phyloP scores from a whole-genome alignment of 495 filamentous ascomycete genomes.

The Aspergillus leporis region DNA sequence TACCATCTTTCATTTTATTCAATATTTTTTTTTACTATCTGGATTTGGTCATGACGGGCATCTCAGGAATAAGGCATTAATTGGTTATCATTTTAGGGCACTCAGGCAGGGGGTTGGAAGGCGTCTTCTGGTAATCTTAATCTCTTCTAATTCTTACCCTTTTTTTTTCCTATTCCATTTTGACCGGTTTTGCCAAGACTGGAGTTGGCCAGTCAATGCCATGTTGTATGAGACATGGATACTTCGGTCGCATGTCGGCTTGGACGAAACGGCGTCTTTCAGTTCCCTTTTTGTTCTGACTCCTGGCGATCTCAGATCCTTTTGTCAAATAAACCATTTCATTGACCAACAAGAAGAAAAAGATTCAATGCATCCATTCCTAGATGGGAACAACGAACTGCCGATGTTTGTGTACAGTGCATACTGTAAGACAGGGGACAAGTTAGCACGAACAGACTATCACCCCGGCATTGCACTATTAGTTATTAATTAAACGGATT shows the following conservation, averaged over 20 bases:
- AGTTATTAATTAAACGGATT: neutral
- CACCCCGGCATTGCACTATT: neutral
- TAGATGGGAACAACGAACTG: neutral
- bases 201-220: constrained; percentile 6
- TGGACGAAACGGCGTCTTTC: constrained; percentile 12
- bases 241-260: constrained; percentile 13
- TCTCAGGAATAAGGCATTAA: constrained; percentile 6
- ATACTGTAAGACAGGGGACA: neutral
- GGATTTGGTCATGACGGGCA: constrained; percentile 6
- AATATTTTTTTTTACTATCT: constrained; percentile 6
- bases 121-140: constrained; percentile 13
- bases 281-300: constrained; percentile 18
- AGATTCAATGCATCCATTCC: neutral
- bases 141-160: constrained; percentile 5
- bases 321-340: constrained; percentile 7
- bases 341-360: constrained; percentile 9
- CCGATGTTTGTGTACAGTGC: neutral
- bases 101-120: constrained; percentile 5
- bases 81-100: constrained; percentile 6
- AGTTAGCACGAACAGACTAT: neutral
- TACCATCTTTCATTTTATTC: constrained; percentile 14
- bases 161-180: constrained; percentile 7
- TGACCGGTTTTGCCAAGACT: neutral
- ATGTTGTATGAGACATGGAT: constrained; percentile 16
- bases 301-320: constrained; percentile 23